Percentiles rank a stretch among this genome's conserved stretches.
Evolutionary conservation across 768 basidiomycete species (phyloP).

Genomic region (Psilocybe azurescens): DNA sequence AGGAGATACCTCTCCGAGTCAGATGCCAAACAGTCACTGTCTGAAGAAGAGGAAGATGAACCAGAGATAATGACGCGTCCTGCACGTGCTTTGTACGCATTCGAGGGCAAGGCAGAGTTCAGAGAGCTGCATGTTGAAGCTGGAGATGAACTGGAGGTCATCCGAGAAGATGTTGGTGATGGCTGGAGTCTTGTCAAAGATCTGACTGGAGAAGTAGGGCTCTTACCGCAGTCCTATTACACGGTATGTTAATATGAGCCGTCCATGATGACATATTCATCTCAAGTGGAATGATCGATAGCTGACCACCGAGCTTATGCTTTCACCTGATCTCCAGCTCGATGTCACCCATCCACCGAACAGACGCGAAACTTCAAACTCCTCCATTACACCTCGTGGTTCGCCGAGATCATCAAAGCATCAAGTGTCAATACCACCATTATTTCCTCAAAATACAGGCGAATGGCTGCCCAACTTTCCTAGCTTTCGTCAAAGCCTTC

Average conservation of each 20-base stretch:
- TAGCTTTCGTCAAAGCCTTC: constrained; percentile 71
- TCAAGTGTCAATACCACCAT: constrained; percentile 37
- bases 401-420: constrained; percentile 45
- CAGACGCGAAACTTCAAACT: constrained; percentile 26
- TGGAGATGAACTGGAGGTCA: constrained; percentile 72
- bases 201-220: constrained; percentile 62
- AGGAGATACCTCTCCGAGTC: constrained; percentile 44
- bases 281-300: constrained; percentile 29
- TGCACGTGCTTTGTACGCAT: constrained; percentile 75
- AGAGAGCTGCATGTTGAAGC: constrained; percentile 71
- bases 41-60: constrained; percentile 51
- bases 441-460: constrained; percentile 71
- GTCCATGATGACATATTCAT: constrained; percentile 9
- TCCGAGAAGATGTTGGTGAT: constrained; percentile 75
- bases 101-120: constrained; percentile 79
- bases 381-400: constrained; percentile 54
- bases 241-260: constrained; percentile 52
- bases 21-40: constrained; percentile 23
- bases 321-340: constrained; percentile 49
- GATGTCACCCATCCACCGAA: constrained; percentile 29
- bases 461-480: constrained; percentile 67
- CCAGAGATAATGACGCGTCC: constrained; percentile 42
- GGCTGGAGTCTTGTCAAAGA: constrained; percentile 82
- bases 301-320: constrained; percentile 71
- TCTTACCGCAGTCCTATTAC: constrained; percentile 75